Evolutionary conservation across 768 basidiomycete species (phyloP).

Genomic region (Tylopilus subfusipes): DNA sequence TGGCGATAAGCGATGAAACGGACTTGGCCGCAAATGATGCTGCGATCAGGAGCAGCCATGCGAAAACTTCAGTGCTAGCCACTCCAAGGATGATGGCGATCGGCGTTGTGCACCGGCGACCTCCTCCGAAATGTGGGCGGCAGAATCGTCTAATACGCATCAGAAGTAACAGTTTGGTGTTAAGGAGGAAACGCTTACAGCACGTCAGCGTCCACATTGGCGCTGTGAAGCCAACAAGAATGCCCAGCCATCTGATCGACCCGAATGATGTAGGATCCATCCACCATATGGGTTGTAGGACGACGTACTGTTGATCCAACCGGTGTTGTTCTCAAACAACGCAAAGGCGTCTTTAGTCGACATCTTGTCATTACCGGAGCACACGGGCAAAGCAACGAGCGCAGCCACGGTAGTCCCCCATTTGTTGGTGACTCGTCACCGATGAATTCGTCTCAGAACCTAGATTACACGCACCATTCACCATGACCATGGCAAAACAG

Average conservation of each 20-base stretch:
- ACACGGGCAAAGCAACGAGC: constrained; percentile 55
- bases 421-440: constrained; percentile 23
- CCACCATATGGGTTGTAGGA: neutral
- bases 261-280: neutral
- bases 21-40: constrained; percentile 63
- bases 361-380: constrained; percentile 54
- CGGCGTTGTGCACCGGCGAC: constrained; percentile 59
- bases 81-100: constrained; percentile 68
- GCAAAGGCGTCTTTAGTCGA: constrained; percentile 69
- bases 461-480: constrained; percentile 49
- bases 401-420: constrained; percentile 65
- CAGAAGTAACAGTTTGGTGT: neutral
- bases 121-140: constrained; percentile 74
- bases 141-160: constrained; percentile 57
- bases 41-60: constrained; percentile 64
- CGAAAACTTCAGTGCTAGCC: constrained; percentile 53
- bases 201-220: constrained; percentile 82
- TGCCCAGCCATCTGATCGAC: constrained; percentile 60
- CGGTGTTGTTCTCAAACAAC: constrained; percentile 65
- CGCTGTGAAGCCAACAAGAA: constrained; percentile 70
- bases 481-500: constrained; percentile 57
- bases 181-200: constrained; percentile 41
- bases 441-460: neutral
- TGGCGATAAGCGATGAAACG: constrained; percentile 45
- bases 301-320: constrained; percentile 56